Percentiles rank a stretch among this genome's conserved stretches.
These are phyloP conservation scores for Nigrospora oryzae DNA, from an alignment of 2,329 filamentous ascomycete species.

Conservation along the genomic window DNA sequence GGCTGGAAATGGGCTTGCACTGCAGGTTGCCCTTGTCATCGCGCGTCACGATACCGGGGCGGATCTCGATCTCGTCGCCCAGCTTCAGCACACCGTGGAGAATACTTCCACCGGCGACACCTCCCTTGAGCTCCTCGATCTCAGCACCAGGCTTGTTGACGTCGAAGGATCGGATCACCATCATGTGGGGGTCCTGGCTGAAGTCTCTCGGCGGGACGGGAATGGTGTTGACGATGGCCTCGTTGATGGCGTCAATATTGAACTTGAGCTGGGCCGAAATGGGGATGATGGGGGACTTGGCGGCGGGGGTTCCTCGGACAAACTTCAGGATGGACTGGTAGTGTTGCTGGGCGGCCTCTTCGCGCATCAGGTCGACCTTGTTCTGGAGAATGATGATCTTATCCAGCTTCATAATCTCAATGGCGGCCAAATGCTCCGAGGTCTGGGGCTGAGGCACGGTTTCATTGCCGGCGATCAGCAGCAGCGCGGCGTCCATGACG, in stretches of 20 bases:
- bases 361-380: slow-evolving; percentile 97
- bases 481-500: slow-evolving; percentile 96
- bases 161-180: slow-evolving; percentile 97
- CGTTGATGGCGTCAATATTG: slow-evolving; percentile 98
- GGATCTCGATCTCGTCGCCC: slow-evolving; percentile 96
- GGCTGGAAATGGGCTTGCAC: slow-evolving; percentile 94
- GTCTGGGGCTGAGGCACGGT: slow-evolving; percentile 97
- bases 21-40: slow-evolving; percentile 90
- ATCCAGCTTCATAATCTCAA: slow-evolving; percentile 99
- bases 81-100: slow-evolving; percentile 94
- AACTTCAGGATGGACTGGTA: slow-evolving; percentile 98
- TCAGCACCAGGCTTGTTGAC: slow-evolving; percentile 99
- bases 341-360: slow-evolving; percentile 88
- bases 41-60: slow-evolving; percentile 95
- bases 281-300: slow-evolving; percentile 89
- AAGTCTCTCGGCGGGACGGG: slow-evolving; percentile 90
- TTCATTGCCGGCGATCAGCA: slow-evolving; percentile 97
- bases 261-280: slow-evolving; percentile 98
- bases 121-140: slow-evolving; percentile 96
- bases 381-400: slow-evolving; percentile 99
- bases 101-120: slow-evolving; percentile 95
- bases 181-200: slow-evolving; percentile 90
- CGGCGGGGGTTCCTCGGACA: slow-evolving; percentile 93
- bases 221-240: slow-evolving; percentile 91
- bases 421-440: slow-evolving; percentile 95